Evolutionary conservation across 1,139 yeast genomes (phyloP), one percentile per base, ranked within the genome.

Genomic region (Geotrichum restrictum): DNA sequence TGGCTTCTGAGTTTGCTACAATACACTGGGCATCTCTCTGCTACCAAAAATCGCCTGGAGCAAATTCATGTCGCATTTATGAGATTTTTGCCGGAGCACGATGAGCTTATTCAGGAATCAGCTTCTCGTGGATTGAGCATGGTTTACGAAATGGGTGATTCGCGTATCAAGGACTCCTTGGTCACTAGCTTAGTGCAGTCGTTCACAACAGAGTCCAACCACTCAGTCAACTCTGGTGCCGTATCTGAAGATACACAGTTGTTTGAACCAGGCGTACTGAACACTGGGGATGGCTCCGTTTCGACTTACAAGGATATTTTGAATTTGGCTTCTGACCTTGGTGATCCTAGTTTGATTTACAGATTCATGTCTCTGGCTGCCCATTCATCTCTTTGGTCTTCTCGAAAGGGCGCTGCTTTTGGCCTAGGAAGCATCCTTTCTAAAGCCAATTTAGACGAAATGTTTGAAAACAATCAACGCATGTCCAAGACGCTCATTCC

Each of bases 351-450:
- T 63, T 77, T 93, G 60, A 96, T 93, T 4, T 93, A 93, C 68
- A 88, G 89, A 63, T 93, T 93, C 64, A 88, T 93, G 96, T 83
- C 96, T 0, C 72, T 93, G 53, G 96, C 98, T 0, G 85, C 88
- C 57, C 85, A 85, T 51, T 86, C 96, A 0, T 83, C 95, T 0
- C 72, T 91, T 36, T 93, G 98, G 98, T 81, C 95, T 0, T 87
- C 97, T 0, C 76, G 96, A 64, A 87, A 87, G 60, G 98, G 98
- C 50, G 83, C 91, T 64, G 98, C 98, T 0, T 91, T 88, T 71
- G 97, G 98, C 0, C 74, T 93, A 36, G 94, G 96, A 13, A 82
- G 89, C 0, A 84, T 93, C 51, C 72, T 93, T 64, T 84, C 95
- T 1, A 88, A 86, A 61, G 77, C 91, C 0, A 83, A 87, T 55